Conservation (phyloP, 768 basidiomycete genomes). For the Termitomyces sp. region DNA sequence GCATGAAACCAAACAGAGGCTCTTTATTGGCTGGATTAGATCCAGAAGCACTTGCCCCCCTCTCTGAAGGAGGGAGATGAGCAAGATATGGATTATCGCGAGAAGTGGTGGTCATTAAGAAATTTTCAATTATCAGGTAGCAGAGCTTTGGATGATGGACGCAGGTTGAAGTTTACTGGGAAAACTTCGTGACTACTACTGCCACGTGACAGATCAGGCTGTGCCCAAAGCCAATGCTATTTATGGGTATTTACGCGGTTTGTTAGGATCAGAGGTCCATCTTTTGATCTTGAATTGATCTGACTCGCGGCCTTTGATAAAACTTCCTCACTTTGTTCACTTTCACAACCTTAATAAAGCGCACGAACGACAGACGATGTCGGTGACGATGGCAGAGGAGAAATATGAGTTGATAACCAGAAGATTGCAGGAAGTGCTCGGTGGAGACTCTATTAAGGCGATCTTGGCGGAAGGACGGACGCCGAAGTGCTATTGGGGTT, state of each 20-base stretch:
- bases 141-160: neutral
- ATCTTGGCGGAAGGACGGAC: constrained; percentile 73
- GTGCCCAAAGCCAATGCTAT: too few relatives aligned
- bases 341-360: neutral
- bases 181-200: neutral
- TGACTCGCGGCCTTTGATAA: constrained; percentile 1
- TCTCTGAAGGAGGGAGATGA: constrained; percentile 30
- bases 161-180: neutral
- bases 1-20: constrained; percentile 71
- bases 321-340: neutral
- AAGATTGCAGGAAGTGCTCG: constrained; percentile 81
- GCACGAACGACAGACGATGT: constrained; percentile 4
- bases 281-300: neutral
- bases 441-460: constrained; percentile 76
- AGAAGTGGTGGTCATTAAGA: neutral
- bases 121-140: neutral
- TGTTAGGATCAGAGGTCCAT: neutral
- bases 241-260: too few relatives aligned
- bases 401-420: constrained; percentile 83
- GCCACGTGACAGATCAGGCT: neutral
- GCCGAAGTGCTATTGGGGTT: constrained; percentile 92
- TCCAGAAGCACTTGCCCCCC: constrained; percentile 22
- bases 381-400: constrained; percentile 30
- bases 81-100: constrained; percentile 53
- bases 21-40: constrained; percentile 28